Conservation (phyloP, 2,329 filamentous ascomycete genomes). For the Paraphaeosphaeria minitans region DNA sequence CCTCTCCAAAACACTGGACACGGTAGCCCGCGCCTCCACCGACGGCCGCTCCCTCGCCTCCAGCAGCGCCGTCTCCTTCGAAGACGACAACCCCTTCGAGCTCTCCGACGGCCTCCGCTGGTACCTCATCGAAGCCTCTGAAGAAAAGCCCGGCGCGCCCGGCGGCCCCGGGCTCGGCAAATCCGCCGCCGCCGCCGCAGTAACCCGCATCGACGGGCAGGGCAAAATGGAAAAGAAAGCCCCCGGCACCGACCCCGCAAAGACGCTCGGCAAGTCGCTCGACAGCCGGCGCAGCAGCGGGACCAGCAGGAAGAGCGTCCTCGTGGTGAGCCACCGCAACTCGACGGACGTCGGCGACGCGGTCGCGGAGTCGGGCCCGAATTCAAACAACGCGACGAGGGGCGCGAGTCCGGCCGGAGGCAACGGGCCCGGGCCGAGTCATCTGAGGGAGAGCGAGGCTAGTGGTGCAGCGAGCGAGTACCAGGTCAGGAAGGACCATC, state of each 20-base stretch:
- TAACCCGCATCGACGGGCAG: constrained; percentile 77
- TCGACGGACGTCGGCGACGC: constrained; percentile 36
- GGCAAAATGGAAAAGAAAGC: constrained; percentile 62
- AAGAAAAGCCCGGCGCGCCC: constrained; percentile 87
- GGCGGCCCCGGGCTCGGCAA: constrained; percentile 92
- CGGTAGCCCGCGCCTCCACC: constrained; percentile 47
- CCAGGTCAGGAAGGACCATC: constrained; percentile 53
- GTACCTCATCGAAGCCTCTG: constrained; percentile 92
- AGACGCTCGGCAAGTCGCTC: constrained; percentile 75
- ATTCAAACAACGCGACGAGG: constrained; percentile 37
- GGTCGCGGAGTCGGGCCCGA: constrained; percentile 27
- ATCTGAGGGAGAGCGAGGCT: constrained; percentile 39
- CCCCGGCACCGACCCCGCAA: constrained; percentile 52
- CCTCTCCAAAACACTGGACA: constrained; percentile 76
- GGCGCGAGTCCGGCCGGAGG: constrained; percentile 38
- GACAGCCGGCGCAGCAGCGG: constrained; percentile 91
- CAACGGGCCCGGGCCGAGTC: constrained; percentile 35
- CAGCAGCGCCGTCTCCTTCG: constrained; percentile 61
- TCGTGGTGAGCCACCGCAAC: constrained; percentile 31
- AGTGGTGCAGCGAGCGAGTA: constrained; percentile 32
- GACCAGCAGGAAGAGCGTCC: constrained; percentile 76
- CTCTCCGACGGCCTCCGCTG: constrained; percentile 92
- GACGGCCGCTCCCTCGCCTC: constrained; percentile 56
- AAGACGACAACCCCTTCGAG: constrained; percentile 97
- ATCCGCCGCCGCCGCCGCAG: constrained; percentile 88